phyloP scores from a whole-genome alignment of 2,329 filamentous ascomycete species.

The Dactylellina leptospora region DNA sequence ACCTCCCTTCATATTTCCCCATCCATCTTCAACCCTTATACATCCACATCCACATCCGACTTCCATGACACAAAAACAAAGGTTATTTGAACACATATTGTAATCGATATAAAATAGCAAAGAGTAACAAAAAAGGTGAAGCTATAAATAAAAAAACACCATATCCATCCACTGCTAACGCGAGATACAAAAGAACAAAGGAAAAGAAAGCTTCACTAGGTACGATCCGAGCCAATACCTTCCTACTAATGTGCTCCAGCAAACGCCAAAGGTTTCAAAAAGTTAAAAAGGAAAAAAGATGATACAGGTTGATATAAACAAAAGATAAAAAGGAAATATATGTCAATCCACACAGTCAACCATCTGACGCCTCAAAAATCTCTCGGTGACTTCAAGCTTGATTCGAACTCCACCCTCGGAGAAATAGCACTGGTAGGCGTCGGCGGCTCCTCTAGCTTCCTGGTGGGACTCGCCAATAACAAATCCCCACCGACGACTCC shows the following conservation, averaged over 20 bases:
- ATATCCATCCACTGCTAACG: constrained; percentile 14
- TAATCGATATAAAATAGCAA: no score
- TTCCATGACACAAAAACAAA: no score
- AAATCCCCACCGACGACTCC: constrained; percentile 52
- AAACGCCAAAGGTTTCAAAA: constrained; percentile 45
- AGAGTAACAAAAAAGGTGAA: constrained; percentile 5
- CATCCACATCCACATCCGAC: no score
- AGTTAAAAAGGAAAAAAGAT: constrained; percentile 1
- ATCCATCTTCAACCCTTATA: no score
- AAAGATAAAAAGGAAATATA: constrained; percentile 9
- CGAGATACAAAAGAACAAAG: not conserved
- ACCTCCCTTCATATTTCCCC: no score
- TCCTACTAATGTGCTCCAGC: constrained; percentile 50
- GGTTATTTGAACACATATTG: no score
- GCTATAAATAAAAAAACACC: constrained; percentile 11
- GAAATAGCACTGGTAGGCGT: constrained; percentile 22
- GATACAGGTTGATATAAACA: constrained; percentile 5
- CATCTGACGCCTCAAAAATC: not conserved
- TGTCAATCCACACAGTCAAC: not conserved
- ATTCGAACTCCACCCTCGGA: constrained; percentile 59
- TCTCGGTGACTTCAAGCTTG: not conserved
- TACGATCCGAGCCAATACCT: constrained; percentile 27
- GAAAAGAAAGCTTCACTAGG: constrained; percentile 8
- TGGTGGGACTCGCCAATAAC: constrained; percentile 57
- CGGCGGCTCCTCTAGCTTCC: constrained; percentile 57